Base-by-base conservation (phyloP, 1,139 yeast species). In the Taphrina communis region DNA sequence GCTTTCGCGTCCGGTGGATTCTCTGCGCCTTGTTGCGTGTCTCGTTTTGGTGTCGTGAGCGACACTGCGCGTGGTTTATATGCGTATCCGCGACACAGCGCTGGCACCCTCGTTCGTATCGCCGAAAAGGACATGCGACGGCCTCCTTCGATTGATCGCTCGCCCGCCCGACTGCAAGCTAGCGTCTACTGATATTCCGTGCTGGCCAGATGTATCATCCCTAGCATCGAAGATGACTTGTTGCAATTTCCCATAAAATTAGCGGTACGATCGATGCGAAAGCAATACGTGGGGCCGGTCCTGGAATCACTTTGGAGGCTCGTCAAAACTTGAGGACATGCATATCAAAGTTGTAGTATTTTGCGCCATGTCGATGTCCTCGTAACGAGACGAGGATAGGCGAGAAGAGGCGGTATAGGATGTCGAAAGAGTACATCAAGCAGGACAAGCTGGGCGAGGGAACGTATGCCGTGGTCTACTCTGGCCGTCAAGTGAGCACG, bases 401-500 rank as follows among this genome's bases (percentile, higher is more conserved):
- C 31, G 31, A 25, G 31, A 39, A 9, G 42, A 39, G 42, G 42
- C 6, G 42, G 6, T 6, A 39, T 11, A 14, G 31, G 8, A 58
- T 58, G 62, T 58, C 62, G 51, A 38, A 35, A 25, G 56, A 50
- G 14, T 70, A 70, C 57, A 46, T 57, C 31, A 69, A 69, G 78
- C 96, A 90, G 71, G 86, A 85, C 74, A 93, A 93, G 77, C 97
- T 94, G 38, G 99, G 99, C 76, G 99, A 95, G 80, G 99, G 99
- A 79, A 95, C 99, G 0, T 95, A 94, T 82, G 99, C 99, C 59
- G 96, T 93, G 70, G 99, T 95, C 1, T 94, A 89, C 76, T 82
- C 94, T 19, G 73, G 78, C 67, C 75, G 74, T 39, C 77, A 79
- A 69, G 71, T 69, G 41, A 84, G 35, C 79, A 85, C 51, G 82